Evolutionary conservation across 1,139 yeast genomes (phyloP).

Genomic region (Suhomyces taliae): DNA sequence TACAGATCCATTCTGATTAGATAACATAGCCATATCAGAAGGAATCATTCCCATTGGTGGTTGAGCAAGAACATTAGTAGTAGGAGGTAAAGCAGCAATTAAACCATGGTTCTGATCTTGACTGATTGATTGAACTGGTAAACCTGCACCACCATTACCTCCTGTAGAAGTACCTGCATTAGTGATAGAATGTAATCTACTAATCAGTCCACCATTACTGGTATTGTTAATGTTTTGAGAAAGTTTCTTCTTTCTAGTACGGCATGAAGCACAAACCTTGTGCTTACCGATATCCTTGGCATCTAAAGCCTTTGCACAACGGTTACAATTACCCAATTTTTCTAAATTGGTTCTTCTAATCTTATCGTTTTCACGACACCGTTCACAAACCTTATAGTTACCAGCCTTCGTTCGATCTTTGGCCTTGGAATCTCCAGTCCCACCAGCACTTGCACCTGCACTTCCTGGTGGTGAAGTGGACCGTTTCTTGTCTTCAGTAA

Average conservation of each 20-base stretch:
- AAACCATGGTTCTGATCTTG: constrained; percentile 7
- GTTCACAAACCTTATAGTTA: constrained; percentile 57
- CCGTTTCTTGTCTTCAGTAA: constrained; percentile 23
- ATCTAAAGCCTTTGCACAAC: constrained; percentile 54
- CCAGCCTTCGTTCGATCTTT: constrained; percentile 25
- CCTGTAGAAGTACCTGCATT: neutral
- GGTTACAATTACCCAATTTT: constrained; percentile 58
- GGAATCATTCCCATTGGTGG: constrained; percentile 15
- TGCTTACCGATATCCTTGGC: constrained; percentile 49
- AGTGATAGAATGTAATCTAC: constrained; percentile 6
- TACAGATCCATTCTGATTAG: constrained; percentile 6
- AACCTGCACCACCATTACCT: no score
- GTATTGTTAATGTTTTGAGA: constrained; percentile 15
- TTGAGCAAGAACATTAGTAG: constrained; percentile 8
- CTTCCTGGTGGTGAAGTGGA: constrained; percentile 6
- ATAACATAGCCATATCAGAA: constrained; percentile 13
- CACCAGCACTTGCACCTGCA: neutral
- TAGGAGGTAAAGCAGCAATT: constrained; percentile 9
- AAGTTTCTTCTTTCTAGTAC: constrained; percentile 51
- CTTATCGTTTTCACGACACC: constrained; percentile 64
- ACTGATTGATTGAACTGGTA: constrained; percentile 2
- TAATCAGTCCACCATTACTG: constrained; percentile 9
- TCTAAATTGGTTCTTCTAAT: constrained; percentile 56
- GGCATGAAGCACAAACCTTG: constrained; percentile 56
- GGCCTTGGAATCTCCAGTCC: constrained; percentile 9